Percentiles rank a stretch among this genome's conserved stretches.
Evolutionary conservation across 257 asterid genomes (phyloP).

Genomic region (Solanum acaule): DNA sequence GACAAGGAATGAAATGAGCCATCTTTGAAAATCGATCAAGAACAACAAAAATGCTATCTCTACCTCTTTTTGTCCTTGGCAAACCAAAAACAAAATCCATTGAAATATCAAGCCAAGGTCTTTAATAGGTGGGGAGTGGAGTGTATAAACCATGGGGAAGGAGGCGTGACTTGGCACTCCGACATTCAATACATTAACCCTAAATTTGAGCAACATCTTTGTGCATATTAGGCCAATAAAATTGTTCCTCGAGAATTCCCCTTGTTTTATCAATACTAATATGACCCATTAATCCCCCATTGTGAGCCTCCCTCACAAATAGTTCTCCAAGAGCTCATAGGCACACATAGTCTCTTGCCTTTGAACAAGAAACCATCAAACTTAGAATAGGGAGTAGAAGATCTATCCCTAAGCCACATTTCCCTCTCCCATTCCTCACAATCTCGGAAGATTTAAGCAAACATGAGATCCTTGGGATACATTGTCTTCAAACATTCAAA

Average conservation of each 20-base stretch:
- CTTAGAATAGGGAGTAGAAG: neutral
- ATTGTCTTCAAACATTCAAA: neutral
- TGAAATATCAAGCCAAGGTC: too few species aligned
- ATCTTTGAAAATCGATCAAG: too few species aligned
- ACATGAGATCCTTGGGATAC: neutral
- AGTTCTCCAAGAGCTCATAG: neutral
- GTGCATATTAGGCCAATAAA: too few species aligned
- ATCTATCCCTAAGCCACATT: neutral
- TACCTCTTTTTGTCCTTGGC: too few species aligned
- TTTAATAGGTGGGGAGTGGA: too few species aligned
- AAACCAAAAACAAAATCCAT: too few species aligned
- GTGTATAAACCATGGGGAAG: too few species aligned
- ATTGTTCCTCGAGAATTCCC: too few species aligned
- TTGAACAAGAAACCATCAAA: neutral
- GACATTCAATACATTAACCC: neutral
- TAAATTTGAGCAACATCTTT: neutral
- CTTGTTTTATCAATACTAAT: neutral
- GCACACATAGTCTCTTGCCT: neutral
- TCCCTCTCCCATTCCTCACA: neutral
- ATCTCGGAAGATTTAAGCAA: neutral
- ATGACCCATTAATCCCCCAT: neutral
- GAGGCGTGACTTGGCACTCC: too few species aligned
- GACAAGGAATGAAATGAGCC: too few species aligned
- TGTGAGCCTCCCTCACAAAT: neutral
- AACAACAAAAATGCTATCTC: too few species aligned